A percentile compares a stretch with the other conserved stretches of the same genome.
Evolutionary conservation across 2,329 filamentous ascomycete genomes (phyloP).

Genomic region (Penicillium sp.): DNA sequence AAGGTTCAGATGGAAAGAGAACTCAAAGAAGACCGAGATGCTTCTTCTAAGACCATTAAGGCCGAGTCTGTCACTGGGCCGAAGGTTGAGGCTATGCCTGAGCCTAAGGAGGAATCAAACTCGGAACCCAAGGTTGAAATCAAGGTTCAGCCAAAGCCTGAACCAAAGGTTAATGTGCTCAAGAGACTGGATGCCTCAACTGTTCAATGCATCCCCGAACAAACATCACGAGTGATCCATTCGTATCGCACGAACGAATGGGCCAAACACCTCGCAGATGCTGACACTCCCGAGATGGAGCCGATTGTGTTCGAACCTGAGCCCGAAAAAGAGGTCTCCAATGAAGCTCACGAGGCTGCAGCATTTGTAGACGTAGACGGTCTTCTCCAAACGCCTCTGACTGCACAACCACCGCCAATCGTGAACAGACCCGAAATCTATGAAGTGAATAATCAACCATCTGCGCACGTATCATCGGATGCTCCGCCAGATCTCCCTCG

Average conservation of each 20-base stretch:
- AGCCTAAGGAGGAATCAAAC: neutral
- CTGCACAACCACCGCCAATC: constrained; percentile 47
- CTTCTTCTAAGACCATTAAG: neutral
- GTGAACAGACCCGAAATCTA: constrained; percentile 19
- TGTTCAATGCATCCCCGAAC: constrained; percentile 63
- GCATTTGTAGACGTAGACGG: constrained; percentile 64
- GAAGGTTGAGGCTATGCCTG: neutral
- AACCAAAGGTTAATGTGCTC: constrained; percentile 5
- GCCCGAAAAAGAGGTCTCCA: constrained; percentile 29
- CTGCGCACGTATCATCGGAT: constrained; percentile 12
- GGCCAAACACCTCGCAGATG: constrained; percentile 81
- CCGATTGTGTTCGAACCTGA: constrained; percentile 38
- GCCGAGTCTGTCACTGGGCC: neutral
- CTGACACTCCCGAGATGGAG: constrained; percentile 66
- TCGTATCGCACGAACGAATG: constrained; percentile 93
- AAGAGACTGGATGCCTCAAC: constrained; percentile 33
- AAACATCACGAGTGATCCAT: constrained; percentile 72
- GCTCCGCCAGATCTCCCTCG: constrained; percentile 6
- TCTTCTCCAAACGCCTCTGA: constrained; percentile 62
- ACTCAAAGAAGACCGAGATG: neutral
- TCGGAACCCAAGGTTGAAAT: neutral
- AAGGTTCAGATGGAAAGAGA: neutral
- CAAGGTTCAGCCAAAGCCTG: neutral
- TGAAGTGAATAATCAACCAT: constrained; percentile 17
- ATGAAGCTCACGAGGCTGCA: constrained; percentile 49